Conservation (phyloP, 163 green algal species). For the Trebouxiophyceae sp. region DNA sequence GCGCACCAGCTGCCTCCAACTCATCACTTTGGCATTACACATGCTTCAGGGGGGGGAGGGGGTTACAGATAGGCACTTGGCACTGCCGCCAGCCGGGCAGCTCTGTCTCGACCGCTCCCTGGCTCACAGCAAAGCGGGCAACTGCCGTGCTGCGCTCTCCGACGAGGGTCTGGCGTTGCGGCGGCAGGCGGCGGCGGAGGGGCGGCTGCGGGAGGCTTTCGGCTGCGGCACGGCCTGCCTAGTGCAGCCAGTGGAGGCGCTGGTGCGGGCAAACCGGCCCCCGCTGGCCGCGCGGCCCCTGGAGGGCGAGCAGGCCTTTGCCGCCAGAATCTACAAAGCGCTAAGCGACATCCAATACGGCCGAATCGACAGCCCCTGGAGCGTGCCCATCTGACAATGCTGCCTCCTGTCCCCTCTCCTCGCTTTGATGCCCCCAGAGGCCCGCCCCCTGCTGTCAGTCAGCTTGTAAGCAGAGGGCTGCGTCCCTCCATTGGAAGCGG, state of each 20-base stretch:
- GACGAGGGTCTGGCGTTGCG: too few species aligned
- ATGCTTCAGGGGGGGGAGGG: neutral
- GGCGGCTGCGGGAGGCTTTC: slow-evolving; percentile 57
- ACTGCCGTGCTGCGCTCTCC: too few species aligned
- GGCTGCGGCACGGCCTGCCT: slow-evolving; percentile 64
- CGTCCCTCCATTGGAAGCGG: too few species aligned
- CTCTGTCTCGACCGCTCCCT: too few species aligned
- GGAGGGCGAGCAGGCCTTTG: neutral
- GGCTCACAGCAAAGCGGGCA: too few species aligned
- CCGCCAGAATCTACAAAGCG: slow-evolving; percentile 9
- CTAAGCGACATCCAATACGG: slow-evolving; percentile 56
- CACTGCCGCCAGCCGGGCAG: neutral
- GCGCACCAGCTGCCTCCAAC: too few species aligned
- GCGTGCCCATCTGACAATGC: slow-evolving; percentile 18
- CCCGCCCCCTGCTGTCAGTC: too few species aligned
- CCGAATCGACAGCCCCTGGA: slow-evolving; percentile 4
- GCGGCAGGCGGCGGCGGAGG: slow-evolving; percentile 21
- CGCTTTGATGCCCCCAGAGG: too few species aligned
- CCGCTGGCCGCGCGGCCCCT: neutral
- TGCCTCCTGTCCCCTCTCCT: too few species aligned
- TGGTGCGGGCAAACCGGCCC: slow-evolving; percentile 28
- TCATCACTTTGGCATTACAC: too few species aligned
- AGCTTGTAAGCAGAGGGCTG: too few species aligned
- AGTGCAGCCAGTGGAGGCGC: slow-evolving; percentile 44
- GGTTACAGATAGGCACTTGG: neutral